Evolutionary conservation across 2,329 filamentous ascomycete species (phyloP), one percentile per base, ranked within the genome.

Genomic region (Grosmannia serpens): DNA sequence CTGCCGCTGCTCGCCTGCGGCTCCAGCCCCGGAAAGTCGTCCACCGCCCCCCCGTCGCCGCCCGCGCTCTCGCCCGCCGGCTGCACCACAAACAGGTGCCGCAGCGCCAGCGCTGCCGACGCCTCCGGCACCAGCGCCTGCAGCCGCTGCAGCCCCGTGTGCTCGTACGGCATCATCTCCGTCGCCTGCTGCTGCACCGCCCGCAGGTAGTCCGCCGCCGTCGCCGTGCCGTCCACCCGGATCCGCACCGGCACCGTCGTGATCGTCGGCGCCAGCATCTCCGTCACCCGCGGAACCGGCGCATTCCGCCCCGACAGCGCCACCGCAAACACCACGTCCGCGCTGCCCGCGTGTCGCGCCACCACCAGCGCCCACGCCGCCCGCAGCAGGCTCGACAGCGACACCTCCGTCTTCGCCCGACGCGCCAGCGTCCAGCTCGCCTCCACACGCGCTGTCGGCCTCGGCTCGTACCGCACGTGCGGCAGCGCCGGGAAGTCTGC

Each of bases 61-160:
- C 17, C 35, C 35, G 9, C 44, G 44, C 44, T n/a, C 9, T 13
- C 9, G 44, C 26, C 17, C 17, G 20, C 20, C n/a, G 29, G 31
- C 29, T 55, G 53, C 22, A 55, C 38, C 5, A 55, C 24, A 3
- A 55, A 10, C 4, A 55, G 53, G n/a, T 15, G 27, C 10, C 31
- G 33, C 5, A 46, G 6, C 3, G 44, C 24, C 3, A 20, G 15
- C 7, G 29, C 31, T 13, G 46, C 33, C n/a, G 13, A n/a, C 29
- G n/a, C n/a, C 15, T n/a, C 27, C 4, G 6, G 26, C 24, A 7
- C 24, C 4, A 56, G 17, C 11, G 3, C 9, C 27, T 82, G 79
- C 60, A 85, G 85, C 62, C 83, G 73, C 64, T 84, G 81, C 51
- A 84, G 70, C 24, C 82, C 82, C 55, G 80, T 75, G 66, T 89